Evolutionary conservation across 331 rosid genomes (phyloP), one percentile per base, ranked within the genome.

Genomic region (Rosa hybrid): DNA sequence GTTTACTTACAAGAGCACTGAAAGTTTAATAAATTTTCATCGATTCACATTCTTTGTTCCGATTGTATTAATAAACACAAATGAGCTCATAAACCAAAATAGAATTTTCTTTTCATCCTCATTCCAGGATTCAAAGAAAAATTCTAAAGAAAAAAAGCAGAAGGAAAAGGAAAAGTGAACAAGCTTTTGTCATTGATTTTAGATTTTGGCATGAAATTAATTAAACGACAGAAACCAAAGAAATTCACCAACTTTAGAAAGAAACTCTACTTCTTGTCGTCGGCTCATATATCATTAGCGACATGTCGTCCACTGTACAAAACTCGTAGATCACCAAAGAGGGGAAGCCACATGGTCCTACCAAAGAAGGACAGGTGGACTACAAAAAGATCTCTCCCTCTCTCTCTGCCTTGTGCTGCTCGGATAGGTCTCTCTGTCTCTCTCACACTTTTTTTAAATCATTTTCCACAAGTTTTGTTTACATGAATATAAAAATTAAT

Each of bases 231-330:
- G 25, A 34, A 23, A 78, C 75, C 68, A 78, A 68, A 13, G 17
- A 21, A 68, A 59, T 8, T n/a, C 7, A 10, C 68, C 12, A 4
- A 23, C 48, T 50, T 50, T 1, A 12, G 25, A 51, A 51, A 68
- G 10, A 46, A 78, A 9, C 17, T 76, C 72, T 46, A 18, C 27
- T 68, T 20, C 25, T 63, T 12, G n/a, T 68, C 27, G 51, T 41
- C 20, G 51, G 73, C 30, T 68, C 10, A 68, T 12, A 39, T n/a
- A n/a, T 70, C 54, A 70, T 44, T 44, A 45, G 34, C 53, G 74
- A 70, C 54, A 10, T 44, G 74, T 44, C 30, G 49, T 8, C 80
- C 38, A 68, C 46, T 74, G 67, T 74, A 74, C 80, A 46, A 34
- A 65, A 38, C 45, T 16, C 71, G 7, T 12, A 64, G 70, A 64